A percentile compares a stretch with the other conserved stretches of the same genome.
Conservation (phyloP, 768 basidiomycete species). For the Dictyophora rubrovolvata region DNA sequence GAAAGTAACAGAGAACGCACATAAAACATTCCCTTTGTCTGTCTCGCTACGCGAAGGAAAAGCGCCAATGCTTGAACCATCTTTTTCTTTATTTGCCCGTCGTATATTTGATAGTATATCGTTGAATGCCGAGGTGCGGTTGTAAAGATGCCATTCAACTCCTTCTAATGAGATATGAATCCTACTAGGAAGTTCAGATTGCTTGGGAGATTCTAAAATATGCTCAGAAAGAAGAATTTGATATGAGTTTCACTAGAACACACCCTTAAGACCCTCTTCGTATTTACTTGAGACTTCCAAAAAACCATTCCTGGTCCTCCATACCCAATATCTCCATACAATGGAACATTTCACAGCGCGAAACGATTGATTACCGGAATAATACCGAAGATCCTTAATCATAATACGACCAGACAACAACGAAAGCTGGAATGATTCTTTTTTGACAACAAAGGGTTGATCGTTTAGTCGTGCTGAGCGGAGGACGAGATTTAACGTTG, state of each 20-base stretch:
- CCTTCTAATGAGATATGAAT: constrained; percentile 75
- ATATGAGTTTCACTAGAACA: neutral
- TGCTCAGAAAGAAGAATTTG: constrained; percentile 3
- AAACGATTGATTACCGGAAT: constrained; percentile 87
- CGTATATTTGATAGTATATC: constrained; percentile 72
- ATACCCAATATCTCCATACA: constrained; percentile 93
- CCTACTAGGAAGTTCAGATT: constrained; percentile 54
- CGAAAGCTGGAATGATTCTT: constrained; percentile 89
- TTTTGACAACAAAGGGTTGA: neutral
- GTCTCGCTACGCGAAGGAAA: neutral
- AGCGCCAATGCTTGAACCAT: constrained; percentile 30
- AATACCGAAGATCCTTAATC: constrained; percentile 79
- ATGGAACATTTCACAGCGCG: constrained; percentile 76
- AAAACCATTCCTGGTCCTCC: constrained; percentile 66
- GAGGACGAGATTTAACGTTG: constrained; percentile 43
- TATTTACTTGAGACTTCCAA: constrained; percentile 36
- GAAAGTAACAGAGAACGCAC: neutral
- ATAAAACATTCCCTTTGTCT: neutral
- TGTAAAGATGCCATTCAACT: constrained; percentile 89
- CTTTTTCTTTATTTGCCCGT: constrained; percentile 28
- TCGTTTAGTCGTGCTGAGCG: neutral
- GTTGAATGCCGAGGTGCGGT: constrained; percentile 82
- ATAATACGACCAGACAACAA: constrained; percentile 78
- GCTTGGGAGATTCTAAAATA: constrained; percentile 17
- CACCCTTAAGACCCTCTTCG: constrained; percentile 40